A percentile compares a stretch with the other conserved stretches of the same genome.
phyloP scores from a whole-genome alignment of 2,329 filamentous ascomycete species.

The Harringtonia lauricola region DNA sequence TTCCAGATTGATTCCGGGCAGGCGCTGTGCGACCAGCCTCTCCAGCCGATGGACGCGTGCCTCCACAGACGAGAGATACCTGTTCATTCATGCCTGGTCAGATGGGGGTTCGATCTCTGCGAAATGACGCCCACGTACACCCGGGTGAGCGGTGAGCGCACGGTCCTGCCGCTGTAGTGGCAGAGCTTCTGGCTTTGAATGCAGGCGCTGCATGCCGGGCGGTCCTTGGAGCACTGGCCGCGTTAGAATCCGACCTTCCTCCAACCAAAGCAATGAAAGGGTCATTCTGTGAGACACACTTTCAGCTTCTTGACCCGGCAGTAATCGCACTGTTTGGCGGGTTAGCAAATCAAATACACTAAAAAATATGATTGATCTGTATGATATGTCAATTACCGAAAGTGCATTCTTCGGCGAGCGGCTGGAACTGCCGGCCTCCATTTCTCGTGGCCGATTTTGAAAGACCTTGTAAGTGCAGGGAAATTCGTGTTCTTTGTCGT shows the following conservation, averaged over 20 bases:
- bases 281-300: neutral
- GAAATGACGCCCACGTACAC: neutral
- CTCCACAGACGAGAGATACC: slow-evolving; percentile 1
- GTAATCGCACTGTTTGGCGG: neutral
- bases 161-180: slow-evolving; percentile 1
- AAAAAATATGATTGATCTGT: too few species aligned
- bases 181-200: neutral
- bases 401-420: neutral
- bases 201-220: slow-evolving; percentile 1
- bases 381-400: neutral
- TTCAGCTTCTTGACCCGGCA: slow-evolving; percentile 4
- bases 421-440: neutral
- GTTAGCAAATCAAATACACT: too few species aligned
- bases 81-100: neutral
- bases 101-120: neutral
- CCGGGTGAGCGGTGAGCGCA: slow-evolving; percentile 2
- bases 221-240: slow-evolving; percentile 4
- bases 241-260: neutral
- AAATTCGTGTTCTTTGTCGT: too few species aligned
- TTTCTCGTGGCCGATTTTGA: neutral
- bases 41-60: neutral
- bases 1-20: neutral
- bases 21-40: slow-evolving; percentile 1
- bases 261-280: too few species aligned
- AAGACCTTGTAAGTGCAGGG: too few species aligned